phyloP scores from a whole-genome alignment of 305 asterid genomes.

The Petunia hybrid region DNA sequence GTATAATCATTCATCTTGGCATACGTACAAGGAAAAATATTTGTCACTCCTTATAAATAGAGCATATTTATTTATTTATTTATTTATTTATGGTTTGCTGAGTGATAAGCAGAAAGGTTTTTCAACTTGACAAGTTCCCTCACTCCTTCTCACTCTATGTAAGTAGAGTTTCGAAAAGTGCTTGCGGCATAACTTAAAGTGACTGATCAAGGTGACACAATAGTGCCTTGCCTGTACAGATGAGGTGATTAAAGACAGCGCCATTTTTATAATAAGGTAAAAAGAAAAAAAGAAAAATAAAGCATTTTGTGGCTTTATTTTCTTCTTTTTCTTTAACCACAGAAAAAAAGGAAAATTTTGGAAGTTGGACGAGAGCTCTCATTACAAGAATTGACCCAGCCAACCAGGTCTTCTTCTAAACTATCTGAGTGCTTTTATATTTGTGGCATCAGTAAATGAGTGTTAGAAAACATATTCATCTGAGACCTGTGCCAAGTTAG shows the following conservation, averaged over 20 bases:
- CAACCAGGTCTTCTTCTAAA: slow-evolving; percentile 16
- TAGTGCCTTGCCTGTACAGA: slow-evolving; percentile 14
- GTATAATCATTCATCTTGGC: slow-evolving; percentile 11
- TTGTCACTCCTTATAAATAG: neutral
- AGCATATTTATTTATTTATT: too few relatives aligned
- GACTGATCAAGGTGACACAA: slow-evolving; percentile 8
- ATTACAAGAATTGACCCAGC: slow-evolving; percentile 20
- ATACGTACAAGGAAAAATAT: neutral
- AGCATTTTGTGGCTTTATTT: neutral
- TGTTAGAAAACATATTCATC: neutral
- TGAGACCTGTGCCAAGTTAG: slow-evolving; percentile 23
- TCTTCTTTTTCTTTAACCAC: neutral
- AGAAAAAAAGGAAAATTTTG: neutral
- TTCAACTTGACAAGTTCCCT: neutral
- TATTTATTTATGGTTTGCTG: neutral
- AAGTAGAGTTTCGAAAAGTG: slow-evolving; percentile 17
- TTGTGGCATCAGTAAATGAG: neutral
- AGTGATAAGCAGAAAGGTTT: neutral
- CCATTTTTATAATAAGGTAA: neutral
- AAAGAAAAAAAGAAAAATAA: too few relatives aligned
- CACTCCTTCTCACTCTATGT: neutral
- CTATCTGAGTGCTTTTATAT: slow-evolving; percentile 1
- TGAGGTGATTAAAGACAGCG: neutral
- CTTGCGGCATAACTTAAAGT: slow-evolving; percentile 6
- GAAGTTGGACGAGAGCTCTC: slow-evolving; percentile 5